Conservation (phyloP, 169 alveolate genomes). For the Toxoplasma gondii region DNA sequence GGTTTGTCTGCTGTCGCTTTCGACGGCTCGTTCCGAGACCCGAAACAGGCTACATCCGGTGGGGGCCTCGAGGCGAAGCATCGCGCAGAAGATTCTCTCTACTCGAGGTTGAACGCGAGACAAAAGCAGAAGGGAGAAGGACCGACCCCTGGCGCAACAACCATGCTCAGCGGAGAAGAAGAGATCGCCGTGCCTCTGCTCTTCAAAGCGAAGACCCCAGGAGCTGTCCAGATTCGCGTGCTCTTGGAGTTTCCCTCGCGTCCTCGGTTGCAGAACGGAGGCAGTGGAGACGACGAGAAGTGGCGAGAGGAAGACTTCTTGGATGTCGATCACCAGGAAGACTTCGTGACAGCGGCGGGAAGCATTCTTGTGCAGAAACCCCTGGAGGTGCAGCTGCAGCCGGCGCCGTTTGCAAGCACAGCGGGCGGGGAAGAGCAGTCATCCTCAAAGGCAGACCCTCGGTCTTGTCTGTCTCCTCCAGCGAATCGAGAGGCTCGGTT, state of each 20-base stretch:
- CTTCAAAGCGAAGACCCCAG: background rate
- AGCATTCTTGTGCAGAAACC: background rate
- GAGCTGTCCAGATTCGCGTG: conserved; percentile 7
- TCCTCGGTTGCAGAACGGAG: background rate
- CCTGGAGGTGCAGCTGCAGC: background rate
- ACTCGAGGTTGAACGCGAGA: too few species aligned
- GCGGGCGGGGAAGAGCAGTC: background rate
- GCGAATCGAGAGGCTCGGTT: background rate
- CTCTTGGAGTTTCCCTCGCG: conserved; percentile 5
- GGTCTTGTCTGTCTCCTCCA: background rate
- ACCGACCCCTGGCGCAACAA: too few species aligned
- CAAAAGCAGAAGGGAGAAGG: too few species aligned
- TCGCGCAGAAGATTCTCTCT: too few species aligned
- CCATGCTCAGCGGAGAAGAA: background rate
- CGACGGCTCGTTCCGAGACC: too few species aligned
- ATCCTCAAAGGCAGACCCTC: background rate
- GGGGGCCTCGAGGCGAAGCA: too few species aligned
- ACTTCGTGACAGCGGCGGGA: background rate
- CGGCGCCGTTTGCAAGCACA: conserved; percentile 12
- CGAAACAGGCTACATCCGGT: too few species aligned
- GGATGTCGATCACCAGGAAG: background rate
- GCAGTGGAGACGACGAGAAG: background rate
- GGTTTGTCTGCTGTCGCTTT: too few species aligned
- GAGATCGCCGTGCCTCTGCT: background rate
- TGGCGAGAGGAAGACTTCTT: background rate